A percentile compares a stretch with the other conserved stretches of the same genome.
These are phyloP conservation scores for Tolypocladium ovalisporum DNA, from an alignment of 2,329 filamentous ascomycete species.

Conservation along the genomic window DNA sequence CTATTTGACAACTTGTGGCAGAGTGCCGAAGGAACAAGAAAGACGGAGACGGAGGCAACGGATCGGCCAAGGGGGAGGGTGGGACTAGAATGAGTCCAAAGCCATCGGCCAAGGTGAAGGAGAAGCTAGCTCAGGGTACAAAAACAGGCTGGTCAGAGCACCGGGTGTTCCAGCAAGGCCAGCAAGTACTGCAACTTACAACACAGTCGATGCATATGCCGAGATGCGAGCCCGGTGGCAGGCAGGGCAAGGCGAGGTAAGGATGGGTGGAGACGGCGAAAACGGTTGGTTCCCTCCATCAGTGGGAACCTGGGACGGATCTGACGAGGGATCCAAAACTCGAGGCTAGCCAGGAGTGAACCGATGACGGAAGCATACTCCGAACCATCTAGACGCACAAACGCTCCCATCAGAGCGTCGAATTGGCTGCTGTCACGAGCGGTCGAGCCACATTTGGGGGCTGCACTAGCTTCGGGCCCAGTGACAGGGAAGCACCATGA, in stretches of 20 bases:
- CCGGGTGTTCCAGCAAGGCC: neutral
- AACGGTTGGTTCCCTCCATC: neutral
- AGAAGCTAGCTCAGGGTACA: neutral
- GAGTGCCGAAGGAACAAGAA: constrained; percentile 5
- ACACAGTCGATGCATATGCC: constrained; percentile 25
- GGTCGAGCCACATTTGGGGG: constrained; percentile 10
- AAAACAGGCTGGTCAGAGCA: neutral
- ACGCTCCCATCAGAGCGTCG: neutral
- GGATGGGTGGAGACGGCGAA: neutral
- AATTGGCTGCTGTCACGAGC: constrained; percentile 15
- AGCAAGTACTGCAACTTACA: neutral
- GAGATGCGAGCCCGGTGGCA: constrained; percentile 13
- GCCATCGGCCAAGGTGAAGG: constrained; percentile 2
- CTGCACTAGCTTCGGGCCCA: constrained; percentile 18
- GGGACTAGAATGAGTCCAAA: constrained; percentile 8
- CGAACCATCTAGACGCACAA: constrained; percentile 8
- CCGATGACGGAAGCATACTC: constrained; percentile 2
- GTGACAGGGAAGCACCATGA: constrained; percentile 10
- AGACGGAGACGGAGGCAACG: constrained; percentile 1
- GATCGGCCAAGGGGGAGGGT: constrained; percentile 9
- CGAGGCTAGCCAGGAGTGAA: constrained; percentile 5
- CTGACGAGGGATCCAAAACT: constrained; percentile 11
- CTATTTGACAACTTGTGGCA: neutral
- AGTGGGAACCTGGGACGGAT: constrained; percentile 14
- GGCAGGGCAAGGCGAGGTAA: neutral